A percentile compares a stretch with the other conserved stretches of the same genome.
phyloP scores from a whole-genome alignment of 371 early-diverging fungal species.

The Circinella umbellata region DNA sequence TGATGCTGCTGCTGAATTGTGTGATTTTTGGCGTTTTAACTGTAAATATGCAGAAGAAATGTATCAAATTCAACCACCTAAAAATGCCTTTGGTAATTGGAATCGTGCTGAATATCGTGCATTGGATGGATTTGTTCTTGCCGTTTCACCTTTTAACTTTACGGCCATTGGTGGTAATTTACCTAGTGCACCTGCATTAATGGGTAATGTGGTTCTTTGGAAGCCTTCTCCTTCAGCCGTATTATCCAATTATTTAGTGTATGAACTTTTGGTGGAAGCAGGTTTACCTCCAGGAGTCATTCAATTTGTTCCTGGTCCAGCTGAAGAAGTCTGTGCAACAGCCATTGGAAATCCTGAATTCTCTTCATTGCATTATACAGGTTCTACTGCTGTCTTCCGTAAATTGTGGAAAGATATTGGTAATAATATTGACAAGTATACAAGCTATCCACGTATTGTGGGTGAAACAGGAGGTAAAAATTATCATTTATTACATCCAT shows the following conservation, averaged over 20 bases:
- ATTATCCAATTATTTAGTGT: constrained; percentile 91
- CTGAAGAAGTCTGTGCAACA: constrained; percentile 75
- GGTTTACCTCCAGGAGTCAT: constrained; percentile 97
- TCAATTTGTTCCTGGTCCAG: constrained; percentile 95
- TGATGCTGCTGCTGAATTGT: constrained; percentile 93
- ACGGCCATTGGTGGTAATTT: constrained; percentile 99
- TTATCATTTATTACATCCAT: constrained; percentile 91
- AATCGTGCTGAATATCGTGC: constrained; percentile 96
- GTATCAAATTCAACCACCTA: constrained; percentile 91
- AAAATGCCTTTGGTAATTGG: constrained; percentile 88
- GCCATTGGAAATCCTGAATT: constrained; percentile 88
- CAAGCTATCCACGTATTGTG: constrained; percentile 95
- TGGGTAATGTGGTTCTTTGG: constrained; percentile 98
- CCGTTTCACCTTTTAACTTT: constrained; percentile 99
- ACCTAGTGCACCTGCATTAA: constrained; percentile 92
- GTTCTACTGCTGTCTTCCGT: constrained; percentile 93
- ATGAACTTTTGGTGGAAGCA: constrained; percentile 91
- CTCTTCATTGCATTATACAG: constrained; percentile 97
- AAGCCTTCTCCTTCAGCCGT: constrained; percentile 95
- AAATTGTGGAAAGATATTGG: constrained; percentile 92
- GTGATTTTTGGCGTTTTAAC: constrained; percentile 97
- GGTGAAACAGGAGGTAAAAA: constrained; percentile 99
- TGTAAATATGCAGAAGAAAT: constrained; percentile 94
- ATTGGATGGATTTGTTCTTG: constrained; percentile 96
- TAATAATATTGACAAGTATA: constrained; percentile 89